Percentiles rank a stretch among this genome's conserved stretches.
Evolutionary conservation across 2,329 filamentous ascomycete species (phyloP).

Genomic region (Alternaria longipes): DNA sequence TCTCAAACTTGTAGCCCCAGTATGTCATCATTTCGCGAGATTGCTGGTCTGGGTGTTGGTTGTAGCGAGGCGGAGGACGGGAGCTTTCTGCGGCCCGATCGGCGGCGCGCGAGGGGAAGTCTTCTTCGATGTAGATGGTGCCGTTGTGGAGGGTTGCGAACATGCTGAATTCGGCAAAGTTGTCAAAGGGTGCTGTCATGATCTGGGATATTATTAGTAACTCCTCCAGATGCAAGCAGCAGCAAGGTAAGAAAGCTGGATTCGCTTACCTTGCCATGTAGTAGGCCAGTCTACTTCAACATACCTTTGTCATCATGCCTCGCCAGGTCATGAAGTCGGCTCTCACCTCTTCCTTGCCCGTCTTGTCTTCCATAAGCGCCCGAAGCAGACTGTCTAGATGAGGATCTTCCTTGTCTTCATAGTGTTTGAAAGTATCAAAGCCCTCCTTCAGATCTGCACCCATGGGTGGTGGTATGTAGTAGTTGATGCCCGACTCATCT

Average conservation of each 20-base stretch:
- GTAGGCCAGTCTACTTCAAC: conserved; percentile 17
- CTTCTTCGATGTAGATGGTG: conserved; percentile 85
- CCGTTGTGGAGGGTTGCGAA: conserved; percentile 93
- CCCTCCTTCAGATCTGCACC: conserved; percentile 80
- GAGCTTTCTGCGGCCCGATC: conserved; percentile 61
- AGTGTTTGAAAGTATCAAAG: conserved; percentile 82
- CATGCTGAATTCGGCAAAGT: conserved; percentile 88
- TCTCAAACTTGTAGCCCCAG: conserved; percentile 99
- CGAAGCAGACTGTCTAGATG: conserved; percentile 86
- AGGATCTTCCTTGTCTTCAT: conserved; percentile 83
- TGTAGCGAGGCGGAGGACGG: conserved; percentile 32
- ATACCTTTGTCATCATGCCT: conserved; percentile 97
- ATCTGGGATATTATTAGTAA: conserved; percentile 65
- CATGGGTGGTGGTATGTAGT: conserved; percentile 82
- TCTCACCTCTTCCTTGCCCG: conserved; percentile 65
- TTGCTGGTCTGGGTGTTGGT: conserved; percentile 61
- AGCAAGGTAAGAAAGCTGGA: conserved; percentile 25
- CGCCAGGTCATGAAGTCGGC: conserved; percentile 91
- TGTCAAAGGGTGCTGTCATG: conserved; percentile 83
- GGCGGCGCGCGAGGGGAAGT: conserved; percentile 75
- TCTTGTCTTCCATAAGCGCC: conserved; percentile 76
- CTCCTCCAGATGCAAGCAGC: background rate
- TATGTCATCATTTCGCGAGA: conserved; percentile 87
- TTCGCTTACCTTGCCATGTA: conserved; percentile 26
- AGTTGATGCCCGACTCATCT: conserved; percentile 81